These are phyloP conservation scores for Coemansia sp. DNA, from an alignment of 192 early-diverging fungal genomes.

Conservation along the genomic window DNA sequence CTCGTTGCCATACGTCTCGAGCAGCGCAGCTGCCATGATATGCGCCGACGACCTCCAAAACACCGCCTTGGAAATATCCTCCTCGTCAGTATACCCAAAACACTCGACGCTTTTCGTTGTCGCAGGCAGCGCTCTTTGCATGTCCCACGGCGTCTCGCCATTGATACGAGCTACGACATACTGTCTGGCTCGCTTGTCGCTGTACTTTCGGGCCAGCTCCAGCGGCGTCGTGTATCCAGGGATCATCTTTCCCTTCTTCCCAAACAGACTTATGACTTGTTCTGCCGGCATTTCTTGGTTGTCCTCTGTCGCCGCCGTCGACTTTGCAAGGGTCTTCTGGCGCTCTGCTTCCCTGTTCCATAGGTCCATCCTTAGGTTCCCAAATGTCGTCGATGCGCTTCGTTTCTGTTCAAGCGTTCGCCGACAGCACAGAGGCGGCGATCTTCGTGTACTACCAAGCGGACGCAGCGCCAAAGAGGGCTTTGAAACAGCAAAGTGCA, in stretches of 20 bases:
- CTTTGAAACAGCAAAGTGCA: background rate
- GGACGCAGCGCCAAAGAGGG: background rate
- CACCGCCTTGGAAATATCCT: slow-evolving; percentile 44
- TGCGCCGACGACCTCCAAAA: slow-evolving; percentile 75
- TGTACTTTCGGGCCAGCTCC: slow-evolving; percentile 56
- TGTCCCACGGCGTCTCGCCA: slow-evolving; percentile 54
- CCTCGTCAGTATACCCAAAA: slow-evolving; percentile 50
- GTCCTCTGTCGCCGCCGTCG: background rate
- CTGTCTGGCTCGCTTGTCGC: slow-evolving; percentile 53
- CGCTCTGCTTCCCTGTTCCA: slow-evolving; percentile 38
- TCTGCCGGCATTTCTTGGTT: background rate
- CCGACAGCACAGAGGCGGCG: background rate
- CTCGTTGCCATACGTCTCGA: slow-evolving; percentile 68
- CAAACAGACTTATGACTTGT: background rate
- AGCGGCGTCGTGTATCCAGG: slow-evolving; percentile 45
- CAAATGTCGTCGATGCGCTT: background rate
- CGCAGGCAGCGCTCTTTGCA: slow-evolving; percentile 55
- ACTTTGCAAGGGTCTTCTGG: slow-evolving; percentile 1
- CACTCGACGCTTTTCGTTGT: slow-evolving; percentile 35
- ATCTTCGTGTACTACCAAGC: background rate
- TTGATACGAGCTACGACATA: slow-evolving; percentile 57
- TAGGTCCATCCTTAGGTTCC: slow-evolving; percentile 2
- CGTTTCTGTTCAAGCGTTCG: background rate
- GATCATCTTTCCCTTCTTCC: slow-evolving; percentile 1
- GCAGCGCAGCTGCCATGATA: slow-evolving; percentile 73